A percentile compares a stretch with the other conserved stretches of the same genome.
Conservation (phyloP, 495 filamentous ascomycete species). For the Xylaria telfairii region DNA sequence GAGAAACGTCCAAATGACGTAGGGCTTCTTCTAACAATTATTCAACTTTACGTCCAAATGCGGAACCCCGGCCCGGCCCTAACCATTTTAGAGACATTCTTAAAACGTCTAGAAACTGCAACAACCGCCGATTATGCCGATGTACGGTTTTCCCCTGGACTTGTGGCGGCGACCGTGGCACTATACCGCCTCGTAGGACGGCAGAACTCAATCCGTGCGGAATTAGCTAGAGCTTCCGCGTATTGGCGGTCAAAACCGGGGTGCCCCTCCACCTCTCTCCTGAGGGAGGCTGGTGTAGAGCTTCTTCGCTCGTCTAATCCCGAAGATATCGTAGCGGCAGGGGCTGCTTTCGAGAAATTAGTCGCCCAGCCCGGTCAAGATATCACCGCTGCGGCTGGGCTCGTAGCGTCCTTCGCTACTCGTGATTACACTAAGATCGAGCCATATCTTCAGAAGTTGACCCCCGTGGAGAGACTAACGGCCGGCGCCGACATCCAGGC, state of each 20-base stretch:
- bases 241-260: conserved; percentile 72
- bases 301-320: conserved; percentile 75
- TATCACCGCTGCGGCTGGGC: conserved; percentile 72
- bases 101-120: conserved; percentile 73
- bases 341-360: conserved; percentile 74
- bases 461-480: conserved; percentile 69
- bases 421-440: conserved; percentile 65
- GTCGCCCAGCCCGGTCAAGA: conserved; percentile 67
- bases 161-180: conserved; percentile 81
- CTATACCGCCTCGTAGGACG: conserved; percentile 82
- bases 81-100: conserved; percentile 73
- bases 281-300: conserved; percentile 78
- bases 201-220: conserved; percentile 69
- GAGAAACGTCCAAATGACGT: conserved; percentile 81
- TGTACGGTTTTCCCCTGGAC: conserved; percentile 82
- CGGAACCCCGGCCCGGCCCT: conserved; percentile 81
- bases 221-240: conserved; percentile 79
- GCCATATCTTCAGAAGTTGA: conserved; percentile 66
- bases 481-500: conserved; percentile 68
- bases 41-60: conserved; percentile 80
- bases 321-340: conserved; percentile 70
- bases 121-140: conserved; percentile 62
- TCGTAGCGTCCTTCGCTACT: conserved; percentile 82
- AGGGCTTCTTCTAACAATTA: conserved; percentile 79
- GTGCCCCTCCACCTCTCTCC: conserved; percentile 58